phyloP scores from a whole-genome alignment of 495 filamentous ascomycete genomes.

The Neurospora tetrasperma region DNA sequence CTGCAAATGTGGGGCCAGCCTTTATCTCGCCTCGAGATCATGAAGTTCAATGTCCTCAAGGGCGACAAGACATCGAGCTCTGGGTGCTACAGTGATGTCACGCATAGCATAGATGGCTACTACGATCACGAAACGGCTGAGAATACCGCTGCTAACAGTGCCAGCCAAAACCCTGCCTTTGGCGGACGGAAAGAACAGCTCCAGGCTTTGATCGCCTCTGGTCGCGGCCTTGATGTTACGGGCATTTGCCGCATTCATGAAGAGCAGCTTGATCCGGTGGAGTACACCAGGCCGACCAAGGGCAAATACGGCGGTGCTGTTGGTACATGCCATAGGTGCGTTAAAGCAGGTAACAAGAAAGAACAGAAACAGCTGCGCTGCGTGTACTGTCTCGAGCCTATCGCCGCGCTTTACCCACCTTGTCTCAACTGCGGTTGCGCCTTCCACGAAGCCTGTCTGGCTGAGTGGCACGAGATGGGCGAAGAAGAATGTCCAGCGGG shows the following conservation, averaged over 20 bases:
- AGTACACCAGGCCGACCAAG: conserved; percentile 24
- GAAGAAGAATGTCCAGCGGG: conserved; percentile 38
- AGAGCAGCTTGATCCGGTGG: conserved; percentile 40
- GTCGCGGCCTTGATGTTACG: conserved; percentile 46
- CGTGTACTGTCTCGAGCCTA: conserved; percentile 48
- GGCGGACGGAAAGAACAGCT: conserved; percentile 35
- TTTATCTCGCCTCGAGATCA: conserved; percentile 62
- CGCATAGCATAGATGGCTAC: conserved; percentile 15
- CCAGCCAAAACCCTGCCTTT: conserved; percentile 16
- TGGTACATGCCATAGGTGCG: conserved; percentile 42
- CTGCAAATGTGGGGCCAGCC: conserved; percentile 75
- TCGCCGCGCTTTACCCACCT: conserved; percentile 45
- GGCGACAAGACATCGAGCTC: conserved; percentile 24
- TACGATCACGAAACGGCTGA: conserved; percentile 21
- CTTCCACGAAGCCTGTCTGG: conserved; percentile 44
- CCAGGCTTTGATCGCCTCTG: conserved; percentile 27
- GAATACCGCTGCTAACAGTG: conserved; percentile 10
- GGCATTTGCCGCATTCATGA: conserved; percentile 51
- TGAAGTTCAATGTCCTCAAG: conserved; percentile 66
- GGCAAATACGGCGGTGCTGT: conserved; percentile 35
- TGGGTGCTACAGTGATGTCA: conserved; percentile 9
- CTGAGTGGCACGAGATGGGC: conserved; percentile 39
- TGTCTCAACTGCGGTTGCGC: conserved; percentile 55
- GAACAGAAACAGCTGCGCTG: conserved; percentile 46
- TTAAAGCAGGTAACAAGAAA: conserved; percentile 31